Evolutionary conservation across 306 rosid genomes (phyloP).

Genomic region (Fagus crenata): DNA sequence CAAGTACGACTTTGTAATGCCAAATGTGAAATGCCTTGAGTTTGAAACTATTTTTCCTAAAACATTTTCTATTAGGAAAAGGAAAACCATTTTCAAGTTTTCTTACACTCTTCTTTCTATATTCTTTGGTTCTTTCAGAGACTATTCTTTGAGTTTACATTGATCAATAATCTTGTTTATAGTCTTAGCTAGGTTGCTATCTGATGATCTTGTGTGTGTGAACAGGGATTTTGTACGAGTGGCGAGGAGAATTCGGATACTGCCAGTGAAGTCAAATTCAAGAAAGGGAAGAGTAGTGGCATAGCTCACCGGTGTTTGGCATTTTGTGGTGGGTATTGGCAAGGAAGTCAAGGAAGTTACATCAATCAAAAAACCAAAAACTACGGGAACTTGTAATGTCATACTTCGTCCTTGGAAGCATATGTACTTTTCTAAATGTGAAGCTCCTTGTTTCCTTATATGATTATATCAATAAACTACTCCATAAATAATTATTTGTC

Average conservation of each 20-base stretch:
- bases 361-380: neutral
- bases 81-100: no score
- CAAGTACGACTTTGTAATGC: no score
- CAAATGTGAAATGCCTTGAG: no score
- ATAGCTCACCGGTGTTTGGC: slow-evolving; percentile 21
- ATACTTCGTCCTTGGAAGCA: neutral
- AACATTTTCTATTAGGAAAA: no score
- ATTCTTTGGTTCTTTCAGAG: no score
- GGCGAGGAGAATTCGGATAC: slow-evolving; percentile 79
- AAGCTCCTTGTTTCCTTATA: neutral
- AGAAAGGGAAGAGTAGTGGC: slow-evolving; percentile 45
- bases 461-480: no score
- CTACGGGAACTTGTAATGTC: neutral
- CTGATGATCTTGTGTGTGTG: slow-evolving; percentile 10
- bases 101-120: no score
- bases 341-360: slow-evolving; percentile 29
- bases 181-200: neutral
- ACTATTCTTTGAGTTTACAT: no score
- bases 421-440: neutral
- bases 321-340: slow-evolving; percentile 21
- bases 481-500: no score
- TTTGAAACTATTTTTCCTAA: no score
- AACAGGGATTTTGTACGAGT: slow-evolving; percentile 82
- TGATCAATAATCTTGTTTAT: no score
- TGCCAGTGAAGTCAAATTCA: slow-evolving; percentile 62